Evolutionary conservation across 306 rosid genomes (phyloP).

Genomic region (Rosa rugosa): DNA sequence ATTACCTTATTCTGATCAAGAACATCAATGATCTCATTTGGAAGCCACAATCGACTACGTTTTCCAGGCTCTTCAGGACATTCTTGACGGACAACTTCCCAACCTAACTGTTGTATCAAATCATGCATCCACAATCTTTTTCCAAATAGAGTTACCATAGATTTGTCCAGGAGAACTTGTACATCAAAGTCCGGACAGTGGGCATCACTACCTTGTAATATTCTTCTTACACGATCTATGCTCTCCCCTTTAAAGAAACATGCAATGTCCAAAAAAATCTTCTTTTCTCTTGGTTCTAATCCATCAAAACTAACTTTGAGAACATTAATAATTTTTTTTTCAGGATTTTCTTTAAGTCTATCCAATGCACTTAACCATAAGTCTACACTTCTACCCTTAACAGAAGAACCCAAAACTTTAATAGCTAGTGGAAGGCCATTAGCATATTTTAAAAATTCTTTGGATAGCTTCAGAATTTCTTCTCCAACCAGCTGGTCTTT

Average conservation of each 20-base stretch:
- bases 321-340: not conserved
- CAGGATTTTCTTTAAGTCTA: slow-evolving; percentile 1
- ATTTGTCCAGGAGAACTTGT: slow-evolving; percentile 6
- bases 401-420: slow-evolving; percentile 17
- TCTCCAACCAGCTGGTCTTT: no score
- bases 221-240: slow-evolving; percentile 13
- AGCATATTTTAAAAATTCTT: slow-evolving; percentile 4
- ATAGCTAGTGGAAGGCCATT: slow-evolving; percentile 22
- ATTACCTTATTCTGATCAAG: no score
- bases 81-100: no score
- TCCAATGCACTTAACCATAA: slow-evolving; percentile 12
- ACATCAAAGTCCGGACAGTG: slow-evolving; percentile 2
- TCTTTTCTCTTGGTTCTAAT: not conserved
- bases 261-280: slow-evolving; percentile 21
- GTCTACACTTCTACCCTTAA: not conserved
- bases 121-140: slow-evolving; percentile 25
- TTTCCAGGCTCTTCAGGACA: no score
- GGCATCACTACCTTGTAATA: slow-evolving; percentile 5
- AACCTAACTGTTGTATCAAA: no score
- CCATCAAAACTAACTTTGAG: slow-evolving; percentile 21
- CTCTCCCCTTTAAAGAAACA: slow-evolving; percentile 13
- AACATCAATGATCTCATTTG: not conserved
- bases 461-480: no score
- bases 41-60: slow-evolving; percentile 23
- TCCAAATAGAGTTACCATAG: slow-evolving; percentile 3